phyloP scores from a whole-genome alignment of 2,329 filamentous ascomycete genomes.

The Alternaria infectoria region DNA sequence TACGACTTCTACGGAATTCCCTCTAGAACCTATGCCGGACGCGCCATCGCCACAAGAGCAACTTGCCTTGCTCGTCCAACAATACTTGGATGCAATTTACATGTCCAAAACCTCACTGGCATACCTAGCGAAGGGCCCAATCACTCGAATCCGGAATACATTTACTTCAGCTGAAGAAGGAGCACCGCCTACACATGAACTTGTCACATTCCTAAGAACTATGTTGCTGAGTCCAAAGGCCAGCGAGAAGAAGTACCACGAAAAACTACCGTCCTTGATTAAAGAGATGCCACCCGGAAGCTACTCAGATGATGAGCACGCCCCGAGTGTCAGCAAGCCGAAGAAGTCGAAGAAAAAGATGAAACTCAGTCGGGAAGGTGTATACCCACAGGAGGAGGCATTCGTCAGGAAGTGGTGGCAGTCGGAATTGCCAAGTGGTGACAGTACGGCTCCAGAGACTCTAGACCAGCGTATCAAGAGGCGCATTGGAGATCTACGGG shows the following conservation, averaged over 20 bases:
- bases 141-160: conserved; percentile 75
- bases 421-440: conserved; percentile 49
- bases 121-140: conserved; percentile 82
- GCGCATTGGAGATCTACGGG: conserved; percentile 69
- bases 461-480: conserved; percentile 63
- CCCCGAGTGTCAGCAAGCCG: conserved; percentile 36
- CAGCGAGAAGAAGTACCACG: conserved; percentile 81
- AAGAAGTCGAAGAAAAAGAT: conserved; percentile 55
- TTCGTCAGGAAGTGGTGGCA: conserved; percentile 75
- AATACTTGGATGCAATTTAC: conserved; percentile 56
- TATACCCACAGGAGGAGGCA: conserved; percentile 71
- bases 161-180: conserved; percentile 70
- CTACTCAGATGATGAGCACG: conserved; percentile 52
- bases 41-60: conserved; percentile 42
- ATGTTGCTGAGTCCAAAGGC: conserved; percentile 70
- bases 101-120: conserved; percentile 72
- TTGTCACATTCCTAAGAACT: conserved; percentile 72
- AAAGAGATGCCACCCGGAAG: conserved; percentile 60
- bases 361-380: conserved; percentile 68
- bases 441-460: conserved; percentile 39
- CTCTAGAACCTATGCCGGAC: conserved; percentile 8
- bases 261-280: conserved; percentile 69
- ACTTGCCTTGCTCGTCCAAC: conserved; percentile 58
- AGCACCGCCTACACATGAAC: conserved; percentile 65
- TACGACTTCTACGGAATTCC: conserved; percentile 2